Conservation (phyloP, 352 stramenopile species). For the Peronospora farinosa region DNA sequence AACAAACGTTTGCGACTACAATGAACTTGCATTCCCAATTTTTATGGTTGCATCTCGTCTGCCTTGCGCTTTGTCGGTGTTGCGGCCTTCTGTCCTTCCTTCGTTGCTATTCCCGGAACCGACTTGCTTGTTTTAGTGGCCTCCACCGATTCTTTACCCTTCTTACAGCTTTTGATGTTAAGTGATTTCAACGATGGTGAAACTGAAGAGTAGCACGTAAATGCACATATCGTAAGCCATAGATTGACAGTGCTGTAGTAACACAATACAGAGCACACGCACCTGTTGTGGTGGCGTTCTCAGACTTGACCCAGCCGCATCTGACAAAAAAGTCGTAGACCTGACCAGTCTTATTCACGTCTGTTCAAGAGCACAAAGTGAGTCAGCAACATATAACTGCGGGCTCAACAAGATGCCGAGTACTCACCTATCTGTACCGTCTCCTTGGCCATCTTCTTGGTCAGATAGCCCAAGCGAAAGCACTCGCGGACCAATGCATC, state of each 20-base stretch:
- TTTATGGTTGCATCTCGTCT: slow-evolving; percentile 37
- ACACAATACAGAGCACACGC: slow-evolving; percentile 9
- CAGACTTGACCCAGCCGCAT: slow-evolving; percentile 78
- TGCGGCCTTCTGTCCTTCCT: slow-evolving; percentile 13
- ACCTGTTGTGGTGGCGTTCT: slow-evolving; percentile 50
- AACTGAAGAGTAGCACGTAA: slow-evolving; percentile 13
- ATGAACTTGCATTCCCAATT: slow-evolving; percentile 12
- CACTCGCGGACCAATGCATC: slow-evolving; percentile 89
- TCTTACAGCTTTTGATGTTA: slow-evolving; percentile 25
- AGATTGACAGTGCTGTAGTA: not conserved
- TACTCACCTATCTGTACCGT: slow-evolving; percentile 88
- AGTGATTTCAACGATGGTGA: slow-evolving; percentile 23
- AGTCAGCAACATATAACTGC: slow-evolving; percentile 13
- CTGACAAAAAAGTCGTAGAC: slow-evolving; percentile 89
- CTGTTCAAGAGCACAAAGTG: slow-evolving; percentile 28
- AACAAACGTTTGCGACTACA: not conserved
- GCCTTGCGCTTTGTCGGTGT: slow-evolving; percentile 53
- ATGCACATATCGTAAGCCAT: slow-evolving; percentile 3
- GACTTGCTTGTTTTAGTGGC: not conserved
- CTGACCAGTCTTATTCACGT: slow-evolving; percentile 78
- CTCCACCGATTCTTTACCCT: slow-evolving; percentile 15
- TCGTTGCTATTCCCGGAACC: slow-evolving; percentile 15
- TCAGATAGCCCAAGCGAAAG: slow-evolving; percentile 68
- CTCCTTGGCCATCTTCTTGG: slow-evolving; percentile 70
- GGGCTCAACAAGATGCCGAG: not conserved